These are phyloP conservation scores for Oryza coarctata DNA, from an alignment of 176 grass and related monocot genomes.

Conservation along the genomic window DNA sequence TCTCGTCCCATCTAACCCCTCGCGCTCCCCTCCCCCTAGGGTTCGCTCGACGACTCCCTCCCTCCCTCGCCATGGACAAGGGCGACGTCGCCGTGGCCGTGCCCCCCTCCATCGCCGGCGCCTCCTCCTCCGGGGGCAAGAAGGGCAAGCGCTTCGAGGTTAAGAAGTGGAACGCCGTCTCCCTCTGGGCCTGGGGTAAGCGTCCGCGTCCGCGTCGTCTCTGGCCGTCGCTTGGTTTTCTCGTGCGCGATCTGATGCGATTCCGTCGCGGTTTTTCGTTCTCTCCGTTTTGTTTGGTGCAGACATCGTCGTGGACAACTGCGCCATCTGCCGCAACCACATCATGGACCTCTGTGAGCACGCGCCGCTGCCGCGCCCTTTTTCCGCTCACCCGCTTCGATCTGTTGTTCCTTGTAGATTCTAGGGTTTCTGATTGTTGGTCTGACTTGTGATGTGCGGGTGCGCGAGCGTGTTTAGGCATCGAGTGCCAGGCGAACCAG, in stretches of 20 bases:
- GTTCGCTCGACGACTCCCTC: neutral
- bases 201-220: neutral
- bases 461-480: conserved; percentile 53
- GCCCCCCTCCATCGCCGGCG: conserved; percentile 29
- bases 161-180: conserved; percentile 99
- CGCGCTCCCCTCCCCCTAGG: neutral
- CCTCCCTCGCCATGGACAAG: conserved; percentile 39
- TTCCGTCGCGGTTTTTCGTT: conserved; percentile 6
- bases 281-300: neutral
- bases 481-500: conserved; percentile 99
- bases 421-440: conserved; percentile 31
- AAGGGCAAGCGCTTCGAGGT: conserved; percentile 92
- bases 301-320: conserved; percentile 99
- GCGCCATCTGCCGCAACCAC: conserved; percentile 97
- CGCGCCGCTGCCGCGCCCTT: neutral
- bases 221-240: neutral
- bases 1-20: neutral
- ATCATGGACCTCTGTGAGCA: conserved; percentile 99
- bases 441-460: conserved; percentile 6
- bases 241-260: neutral
- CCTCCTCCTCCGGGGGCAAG: conserved; percentile 36
- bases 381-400: neutral
- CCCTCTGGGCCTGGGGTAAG: conserved; percentile 99
- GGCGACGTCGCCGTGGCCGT: conserved; percentile 47
- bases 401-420: neutral